Evolutionary conservation across 2,329 filamentous ascomycete genomes (phyloP).

Genomic region (Ophiosphaerella narmari): DNA sequence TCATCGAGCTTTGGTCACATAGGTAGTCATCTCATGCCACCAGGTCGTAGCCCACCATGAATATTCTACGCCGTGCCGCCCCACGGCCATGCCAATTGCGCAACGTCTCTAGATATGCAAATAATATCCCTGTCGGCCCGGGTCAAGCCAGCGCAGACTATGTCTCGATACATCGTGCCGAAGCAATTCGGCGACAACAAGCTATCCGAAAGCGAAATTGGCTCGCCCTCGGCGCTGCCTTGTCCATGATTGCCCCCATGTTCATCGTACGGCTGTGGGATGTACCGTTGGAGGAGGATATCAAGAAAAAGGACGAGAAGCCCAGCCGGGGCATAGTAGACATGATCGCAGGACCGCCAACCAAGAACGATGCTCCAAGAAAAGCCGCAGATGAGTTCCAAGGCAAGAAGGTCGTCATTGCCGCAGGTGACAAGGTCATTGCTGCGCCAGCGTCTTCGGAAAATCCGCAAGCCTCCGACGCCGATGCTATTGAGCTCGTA

Average conservation of each 20-base stretch:
- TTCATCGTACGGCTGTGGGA: conserved; percentile 42
- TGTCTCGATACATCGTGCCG: conserved; percentile 41
- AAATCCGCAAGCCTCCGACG: conserved; percentile 37
- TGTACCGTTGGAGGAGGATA: conserved; percentile 26
- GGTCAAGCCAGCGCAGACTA: conserved; percentile 27
- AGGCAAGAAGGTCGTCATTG: conserved; percentile 61
- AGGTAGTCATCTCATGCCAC: conserved; percentile 1
- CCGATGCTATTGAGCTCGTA: conserved; percentile 72
- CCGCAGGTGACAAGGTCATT: conserved; percentile 66
- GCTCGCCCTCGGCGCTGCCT: conserved; percentile 38
- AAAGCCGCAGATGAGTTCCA: conserved; percentile 50
- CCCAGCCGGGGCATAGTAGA: conserved; percentile 30
- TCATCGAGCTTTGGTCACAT: conserved; percentile 18
- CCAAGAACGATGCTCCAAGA: conserved; percentile 34
- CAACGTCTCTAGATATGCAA: conserved; percentile 20
- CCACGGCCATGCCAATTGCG: conserved; percentile 31
- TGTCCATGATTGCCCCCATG: conserved; percentile 46
- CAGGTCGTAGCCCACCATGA: conserved; percentile 31
- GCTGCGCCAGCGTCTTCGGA: conserved; percentile 45
- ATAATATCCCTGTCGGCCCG: neutral
- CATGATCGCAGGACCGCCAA: conserved; percentile 29
- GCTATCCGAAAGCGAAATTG: conserved; percentile 36
- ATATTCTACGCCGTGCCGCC: conserved; percentile 32
- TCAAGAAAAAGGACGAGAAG: conserved; percentile 21
- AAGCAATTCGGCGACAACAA: conserved; percentile 35